Evolutionary conservation across 495 filamentous ascomycete species (phyloP), one percentile per base, ranked within the genome.

Genomic region (Aspergillus kassunensis): DNA sequence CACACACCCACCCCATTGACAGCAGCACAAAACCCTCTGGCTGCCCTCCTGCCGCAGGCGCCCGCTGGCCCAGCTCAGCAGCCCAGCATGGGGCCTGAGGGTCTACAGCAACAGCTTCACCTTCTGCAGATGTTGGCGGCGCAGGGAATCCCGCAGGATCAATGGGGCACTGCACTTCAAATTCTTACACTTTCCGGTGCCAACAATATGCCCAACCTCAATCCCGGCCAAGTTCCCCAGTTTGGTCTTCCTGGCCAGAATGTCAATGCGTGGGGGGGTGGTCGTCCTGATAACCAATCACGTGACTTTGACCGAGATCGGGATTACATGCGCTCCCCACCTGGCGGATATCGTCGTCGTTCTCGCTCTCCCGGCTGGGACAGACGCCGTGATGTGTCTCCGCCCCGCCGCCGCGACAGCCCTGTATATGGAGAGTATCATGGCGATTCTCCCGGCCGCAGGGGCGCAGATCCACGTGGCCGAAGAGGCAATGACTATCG

Each of bases 281-380:
- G 60, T 47, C 68, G 59, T 29, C 61, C 67, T 16, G 74, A 75
- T 45, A 53, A 59, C 0, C 65, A 68, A 46, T 72, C 80, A 73
- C 86, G 82, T 79, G 86, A 89, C 59, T 76, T 69, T 50, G 81
- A 78, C 53, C 62, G 79, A 39, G 74, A 70, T 53, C 76, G 80
- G 29, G 72, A 77, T 35, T 80, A 74, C 60, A 69, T 75, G 64
- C 76, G 79, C 41, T 84, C 82, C 15, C 81, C 80, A 20, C 72
- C 78, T 27, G 68, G 72, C 44, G 79, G 80, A 49, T 84, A 83
- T 61, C 84, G 86, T 36, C 81, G 84, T 45, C 84, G 88, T 18
- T 93, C 89, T 30, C 80, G 89, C 37, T 93, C 90, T 24, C 86
- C 87, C 30, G 76, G 76, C 31, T 87, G 85, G 65, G 80, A 78